Evolutionary conservation across 2,329 filamentous ascomycete species (phyloP), one percentile per base, ranked within the genome.

Genomic region (Phialophora macrospora): DNA sequence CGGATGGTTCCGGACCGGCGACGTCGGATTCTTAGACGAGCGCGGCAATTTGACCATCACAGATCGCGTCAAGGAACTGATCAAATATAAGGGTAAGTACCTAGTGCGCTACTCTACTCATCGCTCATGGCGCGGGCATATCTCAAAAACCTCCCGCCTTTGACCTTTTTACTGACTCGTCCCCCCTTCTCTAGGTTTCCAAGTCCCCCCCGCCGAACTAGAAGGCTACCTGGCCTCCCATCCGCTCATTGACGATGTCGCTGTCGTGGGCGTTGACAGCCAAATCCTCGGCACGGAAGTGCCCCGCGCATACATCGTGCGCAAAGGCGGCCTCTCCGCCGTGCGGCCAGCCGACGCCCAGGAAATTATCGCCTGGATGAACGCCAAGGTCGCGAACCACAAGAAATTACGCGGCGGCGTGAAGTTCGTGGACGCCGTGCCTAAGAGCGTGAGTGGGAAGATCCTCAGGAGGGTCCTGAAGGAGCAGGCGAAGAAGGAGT

Each of bases 1-100:
- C 69, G 92, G 92, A 1, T 97, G 88, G 82, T 97, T 96, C 83
- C 93, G 89, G 77, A 97, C 93, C 0, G 93, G 93, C 3, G 93
- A 97, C 73, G 87, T 97, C 28, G 91, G 92, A 3, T 88, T 92
- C 70, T 85, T 91, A 72, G 91, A 96, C 73, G 57, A 65, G 8
- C 55, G 67, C 3, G 91, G 90, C n/a, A 91, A 96, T 74, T 90
- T 96, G 73, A 97, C 88, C 80, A 94, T 97, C 75, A 96, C 93
- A 0, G 93, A 97, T 75, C 89, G 93, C 6, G 85, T 89, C 73
- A 90, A 92, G 80, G 82, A 82, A 64, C 72, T 82, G 8, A 82
- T 83, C 71, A 83, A 83, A 68, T 82, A 82, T 60, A 82, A 82
- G 68, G 82, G 60, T 62, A 28, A 4, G 9, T 48, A 48, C 44